Percentiles rank a stretch among this genome's conserved stretches.
These are phyloP conservation scores for Coemansia sp. DNA, from an alignment of 192 early-diverging fungal genomes.

Conservation along the genomic window DNA sequence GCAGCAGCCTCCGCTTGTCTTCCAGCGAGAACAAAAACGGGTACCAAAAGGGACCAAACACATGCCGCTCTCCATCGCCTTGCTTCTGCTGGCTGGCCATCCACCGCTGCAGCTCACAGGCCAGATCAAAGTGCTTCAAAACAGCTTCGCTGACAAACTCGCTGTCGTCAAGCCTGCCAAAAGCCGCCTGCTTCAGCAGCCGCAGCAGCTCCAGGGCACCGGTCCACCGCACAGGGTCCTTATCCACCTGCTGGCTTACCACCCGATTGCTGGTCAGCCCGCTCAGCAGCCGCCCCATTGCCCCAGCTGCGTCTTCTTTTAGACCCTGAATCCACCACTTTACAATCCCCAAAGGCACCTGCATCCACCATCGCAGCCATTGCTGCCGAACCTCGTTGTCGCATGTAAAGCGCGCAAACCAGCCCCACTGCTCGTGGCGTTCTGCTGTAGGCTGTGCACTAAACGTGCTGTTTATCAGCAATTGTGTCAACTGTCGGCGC, in stretches of 20 bases:
- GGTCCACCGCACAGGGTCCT: conserved; percentile 22
- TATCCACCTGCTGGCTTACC: conserved; percentile 17
- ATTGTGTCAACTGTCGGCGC: conserved; percentile 13
- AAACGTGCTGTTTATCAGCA: conserved; percentile 12
- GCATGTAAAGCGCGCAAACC: conserved; percentile 29
- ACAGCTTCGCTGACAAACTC: conserved; percentile 12
- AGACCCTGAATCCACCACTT: conserved; percentile 24
- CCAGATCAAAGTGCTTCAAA: conserved; percentile 27
- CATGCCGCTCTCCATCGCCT: conserved; percentile 9
- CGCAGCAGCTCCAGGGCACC: conserved; percentile 45
- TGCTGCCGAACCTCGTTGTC: conserved; percentile 21
- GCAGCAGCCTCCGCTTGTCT: conserved; percentile 18
- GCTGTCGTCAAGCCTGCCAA: not conserved
- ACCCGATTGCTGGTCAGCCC: conserved; percentile 22
- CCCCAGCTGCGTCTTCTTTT: conserved; percentile 18
- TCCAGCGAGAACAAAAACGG: conserved; percentile 33
- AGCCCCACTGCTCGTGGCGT: not conserved
- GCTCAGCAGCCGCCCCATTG: conserved; percentile 10
- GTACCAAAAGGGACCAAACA: conserved; percentile 33
- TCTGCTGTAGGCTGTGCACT: not conserved
- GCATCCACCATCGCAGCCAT: conserved; percentile 45
- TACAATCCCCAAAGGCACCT: conserved; percentile 21
- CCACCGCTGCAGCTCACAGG: conserved; percentile 27
- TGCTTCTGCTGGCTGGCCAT: conserved; percentile 19
- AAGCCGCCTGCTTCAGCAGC: conserved; percentile 16